These are phyloP conservation scores for Chlamydomonas incerta DNA, from an alignment of 139 green algal species.

Conservation along the genomic window DNA sequence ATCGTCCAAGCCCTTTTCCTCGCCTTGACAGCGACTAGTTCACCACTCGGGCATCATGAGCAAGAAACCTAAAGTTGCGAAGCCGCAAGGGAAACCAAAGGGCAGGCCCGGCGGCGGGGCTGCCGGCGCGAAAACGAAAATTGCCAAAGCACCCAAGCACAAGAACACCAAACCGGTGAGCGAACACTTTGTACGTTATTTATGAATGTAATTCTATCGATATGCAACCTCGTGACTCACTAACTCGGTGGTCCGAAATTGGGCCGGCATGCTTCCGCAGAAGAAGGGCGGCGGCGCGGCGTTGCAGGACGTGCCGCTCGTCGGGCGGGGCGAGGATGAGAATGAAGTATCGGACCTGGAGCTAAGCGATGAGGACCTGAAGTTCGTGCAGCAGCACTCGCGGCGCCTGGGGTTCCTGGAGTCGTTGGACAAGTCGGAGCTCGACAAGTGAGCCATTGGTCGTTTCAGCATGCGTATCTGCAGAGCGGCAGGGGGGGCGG, in stretches of 20 bases:
- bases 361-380: slow-evolving; percentile 70
- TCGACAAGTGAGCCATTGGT: slow-evolving; percentile 47
- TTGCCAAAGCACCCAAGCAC: background rate
- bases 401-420: slow-evolving; percentile 61
- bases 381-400: slow-evolving; percentile 68
- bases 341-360: slow-evolving; percentile 43
- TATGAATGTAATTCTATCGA: no score
- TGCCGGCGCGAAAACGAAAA: background rate
- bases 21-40: no score
- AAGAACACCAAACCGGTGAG: background rate
- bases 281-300: slow-evolving; percentile 18
- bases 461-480: no score
- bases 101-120: no score
- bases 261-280: background rate
- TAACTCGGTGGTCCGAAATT: no score
- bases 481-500: no score
- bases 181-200: no score
- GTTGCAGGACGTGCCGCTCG: slow-evolving; percentile 31
- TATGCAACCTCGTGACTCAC: no score
- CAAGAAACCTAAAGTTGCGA: background rate
- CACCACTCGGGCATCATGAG: background rate
- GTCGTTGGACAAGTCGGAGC: slow-evolving; percentile 46
- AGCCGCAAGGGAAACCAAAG: background rate
- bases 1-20: no score
- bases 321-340: background rate